Conservation (phyloP, 176 grass and related monocot genomes). For the Puya raimondii region DNA sequence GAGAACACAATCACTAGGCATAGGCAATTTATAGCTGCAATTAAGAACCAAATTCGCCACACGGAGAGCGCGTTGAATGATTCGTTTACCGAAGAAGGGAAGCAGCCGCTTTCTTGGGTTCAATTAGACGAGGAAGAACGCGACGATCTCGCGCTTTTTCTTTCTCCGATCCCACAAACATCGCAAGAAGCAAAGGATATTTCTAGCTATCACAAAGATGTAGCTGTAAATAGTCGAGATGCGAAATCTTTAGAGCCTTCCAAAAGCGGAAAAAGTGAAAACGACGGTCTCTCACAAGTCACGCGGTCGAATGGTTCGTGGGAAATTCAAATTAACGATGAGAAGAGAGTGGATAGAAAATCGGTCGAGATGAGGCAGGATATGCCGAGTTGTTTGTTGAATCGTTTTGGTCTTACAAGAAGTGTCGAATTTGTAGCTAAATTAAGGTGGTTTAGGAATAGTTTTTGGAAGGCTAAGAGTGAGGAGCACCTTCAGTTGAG, state of each 20-base stretch:
- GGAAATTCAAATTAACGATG: slow-evolving; percentile 44
- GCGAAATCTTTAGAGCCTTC: slow-evolving; percentile 25
- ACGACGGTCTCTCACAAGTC: slow-evolving; percentile 3
- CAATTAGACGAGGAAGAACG: slow-evolving; percentile 69
- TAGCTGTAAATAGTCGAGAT: slow-evolving; percentile 14
- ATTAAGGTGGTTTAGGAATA: slow-evolving; percentile 59
- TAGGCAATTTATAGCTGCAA: slow-evolving; percentile 62
- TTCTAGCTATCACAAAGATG: slow-evolving; percentile 5
- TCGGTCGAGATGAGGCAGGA: slow-evolving; percentile 10
- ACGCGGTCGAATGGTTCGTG: slow-evolving; percentile 41
- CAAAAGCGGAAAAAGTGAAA: slow-evolving; percentile 27
- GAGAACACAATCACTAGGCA: slow-evolving; percentile 48
- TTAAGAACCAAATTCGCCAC: slow-evolving; percentile 45
- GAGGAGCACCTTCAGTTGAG: slow-evolving; percentile 38
- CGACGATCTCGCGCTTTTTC: slow-evolving; percentile 76
- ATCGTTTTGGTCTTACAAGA: slow-evolving; percentile 30
- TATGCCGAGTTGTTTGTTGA: slow-evolving; percentile 13
- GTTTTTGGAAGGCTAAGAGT: slow-evolving; percentile 53
- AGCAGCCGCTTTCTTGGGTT: slow-evolving; percentile 47
- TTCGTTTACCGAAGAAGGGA: slow-evolving; percentile 35
- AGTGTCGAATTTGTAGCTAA: slow-evolving; percentile 34
- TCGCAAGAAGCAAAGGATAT: slow-evolving; percentile 27
- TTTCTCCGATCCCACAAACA: slow-evolving; percentile 41
- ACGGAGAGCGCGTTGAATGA: slow-evolving; percentile 44
- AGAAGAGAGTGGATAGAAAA: slow-evolving; percentile 32